Percentiles rank a stretch among this genome's conserved stretches.
These are phyloP conservation scores for Rhodotorula graminis DNA, from an alignment of 768 basidiomycete species.

Conservation along the genomic window DNA sequence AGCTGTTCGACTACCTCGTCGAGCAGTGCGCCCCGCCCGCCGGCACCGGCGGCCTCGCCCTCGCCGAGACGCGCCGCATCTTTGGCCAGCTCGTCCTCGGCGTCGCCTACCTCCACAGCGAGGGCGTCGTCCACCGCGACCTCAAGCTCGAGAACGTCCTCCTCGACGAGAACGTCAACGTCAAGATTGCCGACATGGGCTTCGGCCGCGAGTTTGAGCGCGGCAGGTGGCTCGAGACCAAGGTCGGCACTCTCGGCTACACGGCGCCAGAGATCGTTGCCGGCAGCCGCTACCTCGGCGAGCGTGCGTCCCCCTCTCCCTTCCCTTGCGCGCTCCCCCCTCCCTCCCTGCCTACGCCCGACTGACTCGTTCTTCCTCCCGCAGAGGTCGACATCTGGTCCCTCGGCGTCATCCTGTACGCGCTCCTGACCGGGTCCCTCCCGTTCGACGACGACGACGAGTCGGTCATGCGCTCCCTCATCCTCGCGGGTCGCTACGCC, in stretches of 20 bases:
- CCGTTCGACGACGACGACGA: conserved; percentile 90
- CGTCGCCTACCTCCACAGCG: conserved; percentile 83
- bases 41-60: conserved; percentile 70
- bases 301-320: conserved; percentile 55
- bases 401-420: conserved; percentile 87
- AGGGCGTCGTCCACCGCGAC: conserved; percentile 92
- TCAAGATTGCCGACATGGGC: conserved; percentile 98
- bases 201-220: conserved; percentile 93
- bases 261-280: conserved; percentile 93
- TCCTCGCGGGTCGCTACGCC: conserved; percentile 79
- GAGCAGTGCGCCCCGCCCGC: conserved; percentile 51
- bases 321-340: neutral
- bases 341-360: neutral
- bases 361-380: neutral
- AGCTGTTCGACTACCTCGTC: conserved; percentile 95
- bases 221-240: conserved; percentile 74
- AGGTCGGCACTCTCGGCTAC: conserved; percentile 94
- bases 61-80: conserved; percentile 76
- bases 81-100: conserved; percentile 96
- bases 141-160: conserved; percentile 95
- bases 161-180: conserved; percentile 60
- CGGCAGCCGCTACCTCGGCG: conserved; percentile 74
- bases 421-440: conserved; percentile 79
- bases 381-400: conserved; percentile 94
- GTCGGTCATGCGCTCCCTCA: conserved; percentile 70